Percentiles rank a stretch among this genome's conserved stretches.
Conservation (phyloP, 2,329 filamentous ascomycete species). For the Microcera coccophila region DNA sequence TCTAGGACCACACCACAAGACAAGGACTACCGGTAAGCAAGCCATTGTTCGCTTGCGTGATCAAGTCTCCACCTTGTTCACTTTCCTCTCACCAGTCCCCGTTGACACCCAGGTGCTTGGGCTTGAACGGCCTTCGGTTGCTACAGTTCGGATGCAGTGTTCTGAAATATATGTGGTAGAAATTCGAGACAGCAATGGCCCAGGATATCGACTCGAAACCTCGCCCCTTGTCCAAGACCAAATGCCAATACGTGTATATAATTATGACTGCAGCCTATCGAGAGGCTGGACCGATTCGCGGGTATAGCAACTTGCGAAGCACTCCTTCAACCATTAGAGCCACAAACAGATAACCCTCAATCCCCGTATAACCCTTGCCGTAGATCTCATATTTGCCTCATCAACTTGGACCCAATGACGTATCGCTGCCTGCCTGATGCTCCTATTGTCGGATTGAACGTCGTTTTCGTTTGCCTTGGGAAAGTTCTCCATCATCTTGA, state of each 20-base stretch:
- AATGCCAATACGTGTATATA: conserved; percentile 1
- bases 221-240: too few relatives aligned
- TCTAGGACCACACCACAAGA: too few relatives aligned
- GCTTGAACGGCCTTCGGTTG: too few relatives aligned
- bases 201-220: too few relatives aligned
- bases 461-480: conserved; percentile 22
- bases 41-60: too few relatives aligned
- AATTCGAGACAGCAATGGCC: too few relatives aligned
- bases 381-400: conserved; percentile 9
- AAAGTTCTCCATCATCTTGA: conserved; percentile 29
- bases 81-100: too few relatives aligned
- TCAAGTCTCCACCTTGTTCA: too few relatives aligned
- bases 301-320: conserved; percentile 12
- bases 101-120: too few relatives aligned
- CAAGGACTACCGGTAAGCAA: too few relatives aligned
- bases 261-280: conserved; percentile 3
- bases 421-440: conserved; percentile 1
- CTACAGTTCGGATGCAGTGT: too few relatives aligned
- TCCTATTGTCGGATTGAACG: conserved; percentile 16
- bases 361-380: conserved; percentile 9
- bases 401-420: conserved; percentile 17
- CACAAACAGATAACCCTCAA: conserved; percentile 1
- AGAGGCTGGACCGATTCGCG: conserved; percentile 11
- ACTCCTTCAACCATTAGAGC: background rate
- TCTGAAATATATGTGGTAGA: too few relatives aligned